phyloP scores from a whole-genome alignment of 2,329 filamentous ascomycete species.

The Nectriaceae sp. region DNA sequence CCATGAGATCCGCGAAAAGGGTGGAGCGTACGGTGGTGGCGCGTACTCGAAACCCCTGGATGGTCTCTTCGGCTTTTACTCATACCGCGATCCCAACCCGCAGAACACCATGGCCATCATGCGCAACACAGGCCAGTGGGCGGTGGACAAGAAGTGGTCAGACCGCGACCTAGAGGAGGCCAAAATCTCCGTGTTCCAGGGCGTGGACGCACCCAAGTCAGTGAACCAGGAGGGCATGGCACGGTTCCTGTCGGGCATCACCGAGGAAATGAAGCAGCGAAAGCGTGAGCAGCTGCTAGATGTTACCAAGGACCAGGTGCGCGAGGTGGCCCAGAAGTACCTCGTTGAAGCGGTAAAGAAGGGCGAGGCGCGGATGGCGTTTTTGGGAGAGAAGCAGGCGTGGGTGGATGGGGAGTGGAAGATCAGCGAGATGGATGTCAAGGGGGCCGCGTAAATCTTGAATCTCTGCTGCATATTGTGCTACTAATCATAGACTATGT shows the following conservation, averaged over 20 bases:
- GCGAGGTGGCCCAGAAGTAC: conserved; percentile 78
- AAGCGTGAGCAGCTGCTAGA: conserved; percentile 84
- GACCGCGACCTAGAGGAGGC: conserved; percentile 90
- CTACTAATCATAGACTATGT: not conserved
- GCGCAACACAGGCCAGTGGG: conserved; percentile 79
- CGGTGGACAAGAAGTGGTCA: conserved; percentile 77
- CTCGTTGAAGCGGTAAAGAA: conserved; percentile 68
- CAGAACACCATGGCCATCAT: conserved; percentile 86
- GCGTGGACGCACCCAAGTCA: conserved; percentile 82
- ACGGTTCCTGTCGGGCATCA: conserved; percentile 81
- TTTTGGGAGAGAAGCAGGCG: conserved; percentile 81
- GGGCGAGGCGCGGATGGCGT: conserved; percentile 63
- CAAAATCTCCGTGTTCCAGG: conserved; percentile 92
- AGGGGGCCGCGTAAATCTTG: conserved; percentile 38
- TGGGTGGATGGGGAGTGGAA: conserved; percentile 78
- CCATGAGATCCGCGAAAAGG: conserved; percentile 96
- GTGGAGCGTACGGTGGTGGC: conserved; percentile 91
- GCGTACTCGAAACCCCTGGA: conserved; percentile 79
- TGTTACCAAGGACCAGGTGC: conserved; percentile 78
- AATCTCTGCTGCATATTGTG: not conserved
- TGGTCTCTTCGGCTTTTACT: conserved; percentile 91
- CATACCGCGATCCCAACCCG: conserved; percentile 95
- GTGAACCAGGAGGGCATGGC: conserved; percentile 88
- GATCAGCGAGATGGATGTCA: conserved; percentile 72
- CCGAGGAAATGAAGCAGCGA: conserved; percentile 84